Evolutionary conservation across 345 rosid species (phyloP), one percentile per base, ranked within the genome.

Genomic region (Hypericum perforatum): DNA sequence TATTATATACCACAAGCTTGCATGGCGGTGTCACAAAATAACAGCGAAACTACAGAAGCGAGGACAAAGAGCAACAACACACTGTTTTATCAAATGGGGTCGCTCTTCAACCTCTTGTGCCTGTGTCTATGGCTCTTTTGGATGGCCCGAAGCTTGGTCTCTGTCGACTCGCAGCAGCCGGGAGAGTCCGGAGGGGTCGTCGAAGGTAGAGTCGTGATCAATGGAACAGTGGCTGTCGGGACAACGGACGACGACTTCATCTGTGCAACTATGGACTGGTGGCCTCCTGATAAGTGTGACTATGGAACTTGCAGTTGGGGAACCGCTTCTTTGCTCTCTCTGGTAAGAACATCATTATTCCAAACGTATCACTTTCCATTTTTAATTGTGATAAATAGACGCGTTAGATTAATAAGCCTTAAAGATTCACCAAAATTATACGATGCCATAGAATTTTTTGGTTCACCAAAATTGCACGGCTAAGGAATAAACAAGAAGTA

Each of bases 231-330:
- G 58, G 48, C 71, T 37, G 49, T 65, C 14, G 81, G 73, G 22
- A 58, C 11, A 50, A 71, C 74, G 6, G 78, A 73, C 48, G 14
- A 59, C 7, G 63, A 76, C 60, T 79, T 76, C 62, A 53, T 76
- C 11, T 79, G 81, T 41, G 81, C 77, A 44, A 73, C 81, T 45
- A 59, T 79, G 59, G 78, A 76, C 48, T 79, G 77, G 71, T 74
- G 84, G 68, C 84, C 84, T 45, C 69, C 78, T 42, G 79, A 73
- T n/a, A 61, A 72, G 53, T 79, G 84, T 51, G 72, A 73, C 55
- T 72, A 69, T 49, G 84, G 77, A 43, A 65, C 67, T 14, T 79
- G 77, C 32, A 70, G 75, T 69, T 76, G 77, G 78, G 81, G 75
- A 41, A 58, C 38, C 41, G 69, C 81, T 49, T 68, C 76, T 59